A percentile compares a stretch with the other conserved stretches of the same genome.
These are phyloP conservation scores for Recurvomyces mirabilis DNA, from an alignment of 495 filamentous ascomycete species.

Conservation along the genomic window DNA sequence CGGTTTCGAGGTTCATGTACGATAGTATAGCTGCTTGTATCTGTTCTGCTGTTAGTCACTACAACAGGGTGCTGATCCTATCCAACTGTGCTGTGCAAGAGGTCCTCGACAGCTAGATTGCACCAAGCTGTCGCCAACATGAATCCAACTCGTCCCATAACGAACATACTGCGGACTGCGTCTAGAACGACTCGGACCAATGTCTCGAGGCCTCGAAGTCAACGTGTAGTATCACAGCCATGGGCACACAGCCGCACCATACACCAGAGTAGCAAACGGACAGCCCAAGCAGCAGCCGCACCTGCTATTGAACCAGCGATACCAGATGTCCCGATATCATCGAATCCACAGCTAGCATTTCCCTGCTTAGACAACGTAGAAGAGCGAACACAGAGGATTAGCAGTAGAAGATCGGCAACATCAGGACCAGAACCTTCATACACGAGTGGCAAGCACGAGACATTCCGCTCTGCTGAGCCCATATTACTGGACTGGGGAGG, in stretches of 20 bases:
- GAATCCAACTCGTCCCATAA: too few species aligned
- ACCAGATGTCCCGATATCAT: constrained; percentile 35
- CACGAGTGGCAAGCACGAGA: constrained; percentile 69
- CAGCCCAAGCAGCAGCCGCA: constrained; percentile 16
- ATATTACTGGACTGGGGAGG: constrained; percentile 90
- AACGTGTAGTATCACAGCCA: too few species aligned
- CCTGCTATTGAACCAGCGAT: constrained; percentile 1
- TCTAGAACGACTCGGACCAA: constrained; percentile 5
- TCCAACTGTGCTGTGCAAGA: too few species aligned
- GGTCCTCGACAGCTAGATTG: too few species aligned
- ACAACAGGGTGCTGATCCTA: too few species aligned
- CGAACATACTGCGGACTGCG: too few species aligned
- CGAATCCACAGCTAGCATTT: constrained; percentile 88
- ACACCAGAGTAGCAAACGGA: not conserved
- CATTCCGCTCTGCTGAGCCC: constrained; percentile 60
- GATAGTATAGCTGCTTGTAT: too few species aligned
- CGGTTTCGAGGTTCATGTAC: too few species aligned
- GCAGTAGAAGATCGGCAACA: constrained; percentile 50
- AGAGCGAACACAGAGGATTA: constrained; percentile 65
- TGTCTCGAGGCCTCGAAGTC: not conserved
- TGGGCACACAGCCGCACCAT: not conserved
- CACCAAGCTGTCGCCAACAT: too few species aligned
- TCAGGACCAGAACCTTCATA: constrained; percentile 95
- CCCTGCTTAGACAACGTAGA: constrained; percentile 92
- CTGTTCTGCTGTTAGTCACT: too few species aligned